Evolutionary conservation across 1,284 basidiomycete genomes (phyloP), one percentile per base, ranked within the genome.

Genomic region (Gymnopus androsaceus): DNA sequence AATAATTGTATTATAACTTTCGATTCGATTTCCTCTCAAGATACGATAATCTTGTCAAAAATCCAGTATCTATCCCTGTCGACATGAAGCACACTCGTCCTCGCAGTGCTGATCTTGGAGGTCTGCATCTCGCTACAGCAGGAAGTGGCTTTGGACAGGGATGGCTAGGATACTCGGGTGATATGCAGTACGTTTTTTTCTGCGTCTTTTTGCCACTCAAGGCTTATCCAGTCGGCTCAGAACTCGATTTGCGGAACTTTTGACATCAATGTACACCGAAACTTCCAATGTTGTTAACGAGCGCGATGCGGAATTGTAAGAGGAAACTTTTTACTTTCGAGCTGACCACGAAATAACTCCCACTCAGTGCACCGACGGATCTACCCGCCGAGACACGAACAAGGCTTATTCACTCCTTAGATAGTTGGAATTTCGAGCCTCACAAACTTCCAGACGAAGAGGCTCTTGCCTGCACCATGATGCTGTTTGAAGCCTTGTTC

Each of bases 391-490:
- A 70, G 27, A 75, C 70, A 31, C 78, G 85, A 71, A 66, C 72
- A 69, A 72, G 79, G 11, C 77, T 90, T 48, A 88, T 96, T 60
- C 68, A 75, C 19, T 75, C 79, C 0, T 77, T 96, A 8, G 84
- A 88, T 59, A 79, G 76, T 8, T 96, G 94, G 94, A 76, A 89
- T 61, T 97, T 96, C 69, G 88, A 94, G 63, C 94, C 94, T 2
- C 88, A 92, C 69, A 81, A 81, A 48, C 80, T 95, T 28, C 79
- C 83, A 4, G 85, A 92, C 52, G 86, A 89, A 52, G 91, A 96
- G 67, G 78, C 94, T 14, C 75, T 91, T n/a, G 81, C 84, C 23
- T 92, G 90, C 64, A 87, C 91, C 0, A 81, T 90, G 58, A 77
- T 96, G 59, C 73, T 97, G 17, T 96, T 91, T 60, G 86, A 89